These are phyloP conservation scores for Phialophora tarda DNA, from an alignment of 2,329 filamentous ascomycete genomes.

Conservation along the genomic window DNA sequence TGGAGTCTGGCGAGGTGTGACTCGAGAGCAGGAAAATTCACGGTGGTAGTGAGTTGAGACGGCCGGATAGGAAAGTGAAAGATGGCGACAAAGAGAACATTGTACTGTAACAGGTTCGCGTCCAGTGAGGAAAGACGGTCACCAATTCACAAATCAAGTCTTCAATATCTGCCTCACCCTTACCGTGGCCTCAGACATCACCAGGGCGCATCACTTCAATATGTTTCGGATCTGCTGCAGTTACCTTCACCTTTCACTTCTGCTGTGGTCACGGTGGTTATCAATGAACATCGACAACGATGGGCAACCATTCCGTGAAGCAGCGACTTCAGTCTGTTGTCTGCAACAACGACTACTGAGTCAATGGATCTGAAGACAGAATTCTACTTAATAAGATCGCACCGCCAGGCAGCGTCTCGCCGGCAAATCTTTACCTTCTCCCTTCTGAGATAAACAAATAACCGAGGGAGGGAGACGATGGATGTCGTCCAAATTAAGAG, in stretches of 20 bases:
- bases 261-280: not conserved
- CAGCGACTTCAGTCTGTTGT: not conserved
- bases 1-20: too few species aligned
- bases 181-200: not conserved
- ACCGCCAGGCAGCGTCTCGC: too few species aligned
- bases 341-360: not conserved
- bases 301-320: not conserved
- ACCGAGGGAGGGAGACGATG: not conserved
- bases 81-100: not conserved
- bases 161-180: not conserved
- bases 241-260: not conserved
- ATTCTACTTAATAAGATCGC: not conserved
- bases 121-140: not conserved
- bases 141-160: not conserved
- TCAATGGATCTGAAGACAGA: not conserved
- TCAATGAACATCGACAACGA: not conserved
- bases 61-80: not conserved
- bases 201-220: not conserved
- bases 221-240: not conserved
- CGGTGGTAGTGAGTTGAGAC: not conserved
- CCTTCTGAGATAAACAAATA: not conserved
- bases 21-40: too few species aligned
- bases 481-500: conserved; percentile 16
- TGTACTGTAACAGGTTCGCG: not conserved
- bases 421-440: not conserved